Percentiles rank a stretch among this genome's conserved stretches.
Conservation (phyloP, 2,329 filamentous ascomycete species). For the Macrophomina phaseolina region DNA sequence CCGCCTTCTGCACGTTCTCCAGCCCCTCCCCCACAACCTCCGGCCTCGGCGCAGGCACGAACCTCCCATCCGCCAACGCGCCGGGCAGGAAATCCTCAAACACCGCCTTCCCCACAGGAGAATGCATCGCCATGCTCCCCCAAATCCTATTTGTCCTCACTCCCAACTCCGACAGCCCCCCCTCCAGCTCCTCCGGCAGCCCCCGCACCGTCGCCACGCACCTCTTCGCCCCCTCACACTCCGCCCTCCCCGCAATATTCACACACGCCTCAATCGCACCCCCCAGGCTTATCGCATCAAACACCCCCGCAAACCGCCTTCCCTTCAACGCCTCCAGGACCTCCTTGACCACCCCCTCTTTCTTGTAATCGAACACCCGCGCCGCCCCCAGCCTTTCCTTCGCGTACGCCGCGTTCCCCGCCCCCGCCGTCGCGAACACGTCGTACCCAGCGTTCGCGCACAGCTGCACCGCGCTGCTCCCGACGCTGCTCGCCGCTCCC, state of each 20-base stretch:
- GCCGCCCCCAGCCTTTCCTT: constrained; percentile 38
- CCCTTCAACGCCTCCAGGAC: constrained; percentile 43
- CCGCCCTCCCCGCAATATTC: neutral
- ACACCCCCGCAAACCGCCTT: constrained; percentile 46
- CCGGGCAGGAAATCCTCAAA: constrained; percentile 41
- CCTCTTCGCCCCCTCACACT: neutral
- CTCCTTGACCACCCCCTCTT: constrained; percentile 39
- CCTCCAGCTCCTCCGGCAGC: neutral
- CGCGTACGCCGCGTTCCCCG: constrained; percentile 40
- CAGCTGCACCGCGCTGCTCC: constrained; percentile 41
- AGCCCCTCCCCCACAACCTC: constrained; percentile 38
- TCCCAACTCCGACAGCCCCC: neutral
- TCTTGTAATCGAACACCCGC: constrained; percentile 42
- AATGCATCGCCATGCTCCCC: constrained; percentile 29
- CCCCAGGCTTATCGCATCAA: constrained; percentile 39
- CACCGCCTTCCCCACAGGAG: constrained; percentile 38
- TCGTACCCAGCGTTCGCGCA: constrained; percentile 41
- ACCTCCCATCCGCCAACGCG: constrained; percentile 38
- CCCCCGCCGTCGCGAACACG: constrained; percentile 40
- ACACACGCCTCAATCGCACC: neutral
- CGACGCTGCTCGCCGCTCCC: constrained; percentile 45
- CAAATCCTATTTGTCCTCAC: neutral
- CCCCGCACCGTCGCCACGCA: neutral
- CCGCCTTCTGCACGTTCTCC: constrained; percentile 34
- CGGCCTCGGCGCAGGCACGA: constrained; percentile 39